A percentile compares a stretch with the other conserved stretches of the same genome.
phyloP scores from a whole-genome alignment of 2,329 filamentous ascomycete species.

The Microsporum ferrugineum region DNA sequence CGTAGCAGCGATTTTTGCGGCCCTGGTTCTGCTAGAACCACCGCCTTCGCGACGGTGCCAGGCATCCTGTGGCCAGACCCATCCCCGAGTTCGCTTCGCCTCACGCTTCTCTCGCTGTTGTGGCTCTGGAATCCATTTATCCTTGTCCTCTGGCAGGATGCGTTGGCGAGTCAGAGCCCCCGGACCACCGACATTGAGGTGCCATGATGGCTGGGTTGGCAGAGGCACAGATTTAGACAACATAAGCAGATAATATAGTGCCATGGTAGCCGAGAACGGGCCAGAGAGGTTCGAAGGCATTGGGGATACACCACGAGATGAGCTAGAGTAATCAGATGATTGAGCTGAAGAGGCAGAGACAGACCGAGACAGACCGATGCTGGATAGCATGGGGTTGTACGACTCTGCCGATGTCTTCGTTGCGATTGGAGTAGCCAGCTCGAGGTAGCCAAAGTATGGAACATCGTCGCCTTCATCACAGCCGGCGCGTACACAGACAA shows the following conservation, averaged over 20 bases:
- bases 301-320: constrained; percentile 19
- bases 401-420: constrained; percentile 35
- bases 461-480: constrained; percentile 45
- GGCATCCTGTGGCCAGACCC: constrained; percentile 52
- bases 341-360: constrained; percentile 22
- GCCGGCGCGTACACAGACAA: constrained; percentile 78
- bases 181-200: constrained; percentile 50
- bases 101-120: constrained; percentile 50
- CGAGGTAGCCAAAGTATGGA: constrained; percentile 80
- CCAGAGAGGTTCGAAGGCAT: constrained; percentile 17
- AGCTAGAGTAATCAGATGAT: constrained; percentile 23
- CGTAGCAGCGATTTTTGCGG: constrained; percentile 12
- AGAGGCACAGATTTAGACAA: constrained; percentile 51
- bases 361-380: constrained; percentile 8
- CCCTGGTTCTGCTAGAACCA: constrained; percentile 21
- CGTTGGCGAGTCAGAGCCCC: constrained; percentile 47
- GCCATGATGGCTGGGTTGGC: constrained; percentile 45
- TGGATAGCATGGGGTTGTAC: constrained; percentile 9
- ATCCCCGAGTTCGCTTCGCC: constrained; percentile 49
- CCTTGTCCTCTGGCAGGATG: constrained; percentile 41
- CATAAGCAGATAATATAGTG: constrained; percentile 55
- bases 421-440: constrained; percentile 52
- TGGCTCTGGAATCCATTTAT: constrained; percentile 52
- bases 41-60: constrained; percentile 47
- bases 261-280: constrained; percentile 47